Conservation (phyloP, 352 stramenopile genomes). For the Globisporangium emineosum region DNA sequence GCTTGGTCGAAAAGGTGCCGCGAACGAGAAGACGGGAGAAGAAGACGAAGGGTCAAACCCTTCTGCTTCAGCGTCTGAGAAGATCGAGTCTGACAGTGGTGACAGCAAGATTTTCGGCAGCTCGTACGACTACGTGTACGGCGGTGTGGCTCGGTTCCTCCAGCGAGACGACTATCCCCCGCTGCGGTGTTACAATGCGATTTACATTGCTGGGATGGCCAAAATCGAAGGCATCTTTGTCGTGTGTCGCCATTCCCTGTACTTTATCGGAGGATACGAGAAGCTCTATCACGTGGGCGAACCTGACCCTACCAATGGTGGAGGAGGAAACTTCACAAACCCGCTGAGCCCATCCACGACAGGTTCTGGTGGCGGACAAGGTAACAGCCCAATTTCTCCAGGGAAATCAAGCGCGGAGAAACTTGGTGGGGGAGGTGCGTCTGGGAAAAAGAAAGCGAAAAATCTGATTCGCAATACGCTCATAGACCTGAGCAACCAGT, state of each 20-base stretch:
- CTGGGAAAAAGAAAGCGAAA: conserved; percentile 46
- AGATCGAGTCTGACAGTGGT: conserved; percentile 14
- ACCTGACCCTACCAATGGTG: not conserved
- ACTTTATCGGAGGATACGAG: conserved; percentile 66
- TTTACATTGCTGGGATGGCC: conserved; percentile 56
- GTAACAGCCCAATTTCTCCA: conserved; percentile 21
- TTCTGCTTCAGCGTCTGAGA: conserved; percentile 10
- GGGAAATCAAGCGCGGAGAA: conserved; percentile 14
- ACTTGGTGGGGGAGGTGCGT: not conserved
- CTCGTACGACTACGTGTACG: conserved; percentile 52
- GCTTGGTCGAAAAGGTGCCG: not conserved
- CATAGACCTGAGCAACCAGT: conserved; percentile 45
- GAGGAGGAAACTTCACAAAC: conserved; percentile 5
- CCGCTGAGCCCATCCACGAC: conserved; percentile 12
- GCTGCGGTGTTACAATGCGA: conserved; percentile 51
- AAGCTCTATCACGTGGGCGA: conserved; percentile 39
- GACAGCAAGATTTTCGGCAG: conserved; percentile 36
- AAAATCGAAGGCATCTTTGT: conserved; percentile 55
- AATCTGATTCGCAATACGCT: conserved; percentile 49
- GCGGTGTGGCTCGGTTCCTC: conserved; percentile 58
- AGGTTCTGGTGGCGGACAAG: not conserved
- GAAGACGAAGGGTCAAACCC: conserved; percentile 10
- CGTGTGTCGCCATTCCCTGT: conserved; percentile 47
- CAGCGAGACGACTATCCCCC: conserved; percentile 63
- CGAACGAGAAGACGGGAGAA: not conserved